Conservation (phyloP, 2,329 filamentous ascomycete species). For the Beauveria brongniartii region DNA sequence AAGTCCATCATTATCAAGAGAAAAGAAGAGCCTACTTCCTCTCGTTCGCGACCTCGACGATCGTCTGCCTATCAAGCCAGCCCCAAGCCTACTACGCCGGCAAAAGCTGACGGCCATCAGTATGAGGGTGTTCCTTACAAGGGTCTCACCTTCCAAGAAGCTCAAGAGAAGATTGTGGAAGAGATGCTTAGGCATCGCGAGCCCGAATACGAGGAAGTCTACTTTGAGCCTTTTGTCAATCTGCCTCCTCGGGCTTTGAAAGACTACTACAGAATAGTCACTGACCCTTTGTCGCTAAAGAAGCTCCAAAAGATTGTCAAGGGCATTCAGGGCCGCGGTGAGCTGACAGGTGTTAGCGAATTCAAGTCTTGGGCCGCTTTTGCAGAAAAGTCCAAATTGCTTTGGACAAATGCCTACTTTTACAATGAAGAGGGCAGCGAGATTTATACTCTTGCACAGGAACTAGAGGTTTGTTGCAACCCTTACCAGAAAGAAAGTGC, state of each 20-base stretch:
- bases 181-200: slow-evolving; percentile 64
- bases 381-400: slow-evolving; percentile 67
- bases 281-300: slow-evolving; percentile 70
- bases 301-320: slow-evolving; percentile 69
- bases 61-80: slow-evolving; percentile 24
- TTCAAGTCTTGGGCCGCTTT: slow-evolving; percentile 79
- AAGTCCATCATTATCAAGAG: slow-evolving; percentile 32
- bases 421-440: slow-evolving; percentile 92
- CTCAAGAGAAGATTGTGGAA: slow-evolving; percentile 76
- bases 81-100: slow-evolving; percentile 28
- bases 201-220: slow-evolving; percentile 60
- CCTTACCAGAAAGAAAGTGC: too few relatives aligned
- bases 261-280: slow-evolving; percentile 82
- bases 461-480: slow-evolving; percentile 59
- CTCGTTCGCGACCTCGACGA: slow-evolving; percentile 27
- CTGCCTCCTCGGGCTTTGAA: slow-evolving; percentile 67
- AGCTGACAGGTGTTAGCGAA: slow-evolving; percentile 54
- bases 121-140: slow-evolving; percentile 55
- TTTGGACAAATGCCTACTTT: slow-evolving; percentile 81
- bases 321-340: slow-evolving; percentile 61
- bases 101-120: slow-evolving; percentile 39
- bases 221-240: slow-evolving; percentile 67
- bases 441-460: slow-evolving; percentile 66
- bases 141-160: slow-evolving; percentile 71
- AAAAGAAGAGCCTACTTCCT: slow-evolving; percentile 15